Evolutionary conservation across 768 basidiomycete genomes (phyloP).

Genomic region (Lactifluus hygrophoroides): DNA sequence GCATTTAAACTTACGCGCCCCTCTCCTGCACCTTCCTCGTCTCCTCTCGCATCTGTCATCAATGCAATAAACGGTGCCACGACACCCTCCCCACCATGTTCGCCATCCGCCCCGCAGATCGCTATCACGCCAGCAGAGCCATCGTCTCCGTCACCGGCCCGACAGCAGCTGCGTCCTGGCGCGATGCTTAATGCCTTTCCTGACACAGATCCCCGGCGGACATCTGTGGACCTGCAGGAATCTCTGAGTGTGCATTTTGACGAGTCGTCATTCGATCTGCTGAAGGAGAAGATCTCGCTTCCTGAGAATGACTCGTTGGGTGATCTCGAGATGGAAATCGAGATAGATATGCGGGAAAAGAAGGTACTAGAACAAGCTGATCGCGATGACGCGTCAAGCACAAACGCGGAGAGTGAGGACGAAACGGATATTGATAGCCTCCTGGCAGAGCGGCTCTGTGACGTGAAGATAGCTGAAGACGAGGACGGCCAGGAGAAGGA

Average conservation of each 20-base stretch:
- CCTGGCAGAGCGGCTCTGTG: slow-evolving; percentile 13
- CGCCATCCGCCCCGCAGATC: slow-evolving; percentile 11
- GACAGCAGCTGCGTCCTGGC: neutral
- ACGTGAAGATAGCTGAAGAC: slow-evolving; percentile 10
- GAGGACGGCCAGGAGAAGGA: neutral
- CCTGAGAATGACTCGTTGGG: slow-evolving; percentile 17
- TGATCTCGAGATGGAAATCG: slow-evolving; percentile 13
- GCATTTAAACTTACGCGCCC: slow-evolving; percentile 24
- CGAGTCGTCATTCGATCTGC: slow-evolving; percentile 19
- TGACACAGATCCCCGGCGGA: slow-evolving; percentile 8
- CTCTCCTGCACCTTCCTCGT: slow-evolving; percentile 23
- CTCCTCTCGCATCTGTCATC: slow-evolving; percentile 20
- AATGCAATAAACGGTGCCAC: slow-evolving; percentile 17
- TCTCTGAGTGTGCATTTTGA: slow-evolving; percentile 16
- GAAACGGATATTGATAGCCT: slow-evolving; percentile 1
- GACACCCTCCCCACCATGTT: neutral
- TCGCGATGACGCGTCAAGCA: neutral
- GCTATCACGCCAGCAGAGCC: slow-evolving; percentile 11
- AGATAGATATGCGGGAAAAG: neutral
- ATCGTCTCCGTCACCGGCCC: slow-evolving; percentile 12
- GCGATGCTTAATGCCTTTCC: neutral
- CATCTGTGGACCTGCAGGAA: slow-evolving; percentile 17
- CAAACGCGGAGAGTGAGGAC: neutral
- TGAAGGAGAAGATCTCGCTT: slow-evolving; percentile 18
- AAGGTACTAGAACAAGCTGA: neutral